Base-by-base conservation (phyloP, 2,329 filamentous ascomycete species). In the Microsporum canis region DNA sequence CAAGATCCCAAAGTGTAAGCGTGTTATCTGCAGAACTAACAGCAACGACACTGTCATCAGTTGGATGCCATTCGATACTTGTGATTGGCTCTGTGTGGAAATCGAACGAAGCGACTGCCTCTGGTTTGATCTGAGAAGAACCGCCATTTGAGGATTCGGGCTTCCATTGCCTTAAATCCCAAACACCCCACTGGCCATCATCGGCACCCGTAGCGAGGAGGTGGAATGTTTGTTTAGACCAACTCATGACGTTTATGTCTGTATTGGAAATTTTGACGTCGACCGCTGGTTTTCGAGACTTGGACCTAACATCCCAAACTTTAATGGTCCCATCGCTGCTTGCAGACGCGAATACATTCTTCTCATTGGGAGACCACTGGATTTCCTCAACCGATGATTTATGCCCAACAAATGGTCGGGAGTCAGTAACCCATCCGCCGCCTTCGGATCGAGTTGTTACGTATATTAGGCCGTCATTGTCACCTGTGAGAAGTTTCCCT, bases 11-110 rank as follows among this genome's bases (percentile, higher is more conserved):
- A 36, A 97, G 78, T 1, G 94, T 96, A 36, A 97, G 84, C 0
- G 92, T 97, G 76, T 91, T 92, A 74, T 99, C 94, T 51, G 87
- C 94, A 0, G 90, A 89, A 27, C 89, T 92, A 47, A 97, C 91
- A 2, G 90, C 88, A 14, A 99, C 85, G 69, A 97, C 95, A 72
- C 88, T 95, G 79, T 99, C 92, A 70, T 99, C 94, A 0, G 89
- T 92, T 1, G 94, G 92, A 75, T 97, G 92, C 92, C 94, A 99
- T 77, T 97, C 91, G 43, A 99, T 83, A 67, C 88, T 90, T 5
- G 94, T 99, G 69, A 99, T 90, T 68, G 96, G 94, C 75, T 96
- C 90, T 75, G 90, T 92, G 81, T 99, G 91, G 80, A 96, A 97
- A 70, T 85, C 82, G 77, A 97, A 99, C 68, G 87, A 88, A 2